These are phyloP conservation scores for Camellia sinensis DNA, from an alignment of 148 eudicot species.

Conservation along the genomic window DNA sequence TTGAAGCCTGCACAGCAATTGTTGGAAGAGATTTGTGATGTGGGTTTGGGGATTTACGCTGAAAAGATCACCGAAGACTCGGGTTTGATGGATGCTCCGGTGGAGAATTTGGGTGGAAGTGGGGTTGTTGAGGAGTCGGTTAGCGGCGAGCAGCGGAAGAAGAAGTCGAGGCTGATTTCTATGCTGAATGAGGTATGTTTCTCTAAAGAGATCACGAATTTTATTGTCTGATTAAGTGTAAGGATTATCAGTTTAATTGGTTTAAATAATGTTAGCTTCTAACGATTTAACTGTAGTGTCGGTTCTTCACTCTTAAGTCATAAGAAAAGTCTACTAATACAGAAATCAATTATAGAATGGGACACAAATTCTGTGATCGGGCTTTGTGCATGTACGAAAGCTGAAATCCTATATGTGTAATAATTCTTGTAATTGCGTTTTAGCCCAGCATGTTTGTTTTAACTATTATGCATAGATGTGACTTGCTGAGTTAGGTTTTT, in stretches of 20 bases:
- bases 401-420: no score
- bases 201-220: not conserved
- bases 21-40: constrained; percentile 58
- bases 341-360: no score
- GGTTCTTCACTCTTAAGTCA: not conserved
- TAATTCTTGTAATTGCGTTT: no score
- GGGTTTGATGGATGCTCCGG: constrained; percentile 23
- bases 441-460: no score
- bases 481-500: not conserved
- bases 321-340: no score
- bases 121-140: constrained; percentile 20
- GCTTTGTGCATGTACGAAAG: no score
- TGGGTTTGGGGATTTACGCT: constrained; percentile 26
- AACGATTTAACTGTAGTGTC: not conserved
- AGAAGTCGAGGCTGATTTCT: constrained; percentile 41
- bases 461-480: not conserved
- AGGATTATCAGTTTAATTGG: no score
- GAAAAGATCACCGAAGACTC: constrained; percentile 17
- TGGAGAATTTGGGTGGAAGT: constrained; percentile 12
- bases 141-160: constrained; percentile 27
- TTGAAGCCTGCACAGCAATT: constrained; percentile 71
- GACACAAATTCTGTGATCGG: no score
- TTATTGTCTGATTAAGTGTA: no score
- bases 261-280: not conserved
- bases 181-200: constrained; percentile 48